Conservation (phyloP, 2,329 filamentous ascomycete genomes). For the Cytospora piceae region DNA sequence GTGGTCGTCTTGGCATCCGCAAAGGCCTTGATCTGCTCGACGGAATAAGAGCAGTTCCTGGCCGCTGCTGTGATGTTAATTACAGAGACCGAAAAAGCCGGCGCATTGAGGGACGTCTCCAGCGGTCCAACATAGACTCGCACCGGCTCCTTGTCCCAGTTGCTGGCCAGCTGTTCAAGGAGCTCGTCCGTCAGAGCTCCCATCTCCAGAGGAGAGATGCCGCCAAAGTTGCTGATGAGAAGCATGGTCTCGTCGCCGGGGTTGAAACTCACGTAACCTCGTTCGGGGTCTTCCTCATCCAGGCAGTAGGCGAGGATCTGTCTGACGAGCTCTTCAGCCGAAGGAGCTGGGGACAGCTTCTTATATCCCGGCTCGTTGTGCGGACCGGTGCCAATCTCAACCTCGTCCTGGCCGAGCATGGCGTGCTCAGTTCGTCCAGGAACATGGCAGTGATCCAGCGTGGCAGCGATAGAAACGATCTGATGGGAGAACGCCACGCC, state of each 20-base stretch:
- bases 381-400: constrained; percentile 68
- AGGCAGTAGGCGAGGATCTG: constrained; percentile 64
- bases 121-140: constrained; percentile 65
- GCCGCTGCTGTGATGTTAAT: constrained; percentile 60
- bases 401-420: constrained; percentile 52
- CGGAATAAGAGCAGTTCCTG: constrained; percentile 49
- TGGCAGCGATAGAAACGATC: constrained; percentile 61
- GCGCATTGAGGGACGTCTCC: constrained; percentile 73
- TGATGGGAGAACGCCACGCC: constrained; percentile 54
- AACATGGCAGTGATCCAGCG: constrained; percentile 64
- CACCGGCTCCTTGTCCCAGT: constrained; percentile 54
- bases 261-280: constrained; percentile 54
- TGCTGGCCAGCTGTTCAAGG: constrained; percentile 50
- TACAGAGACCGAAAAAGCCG: constrained; percentile 71
- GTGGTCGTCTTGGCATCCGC: constrained; percentile 68
- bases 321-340: constrained; percentile 54
- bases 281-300: constrained; percentile 56
- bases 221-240: constrained; percentile 63
- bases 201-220: constrained; percentile 61
- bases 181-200: constrained; percentile 58
- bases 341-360: constrained; percentile 57
- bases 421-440: constrained; percentile 55
- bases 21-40: constrained; percentile 61
- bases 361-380: constrained; percentile 68
- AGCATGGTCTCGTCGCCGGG: constrained; percentile 54